A percentile compares a stretch with the other conserved stretches of the same genome.
phyloP scores from a whole-genome alignment of 2,329 filamentous ascomycete genomes.

The Chaetomiaceae sp. region DNA sequence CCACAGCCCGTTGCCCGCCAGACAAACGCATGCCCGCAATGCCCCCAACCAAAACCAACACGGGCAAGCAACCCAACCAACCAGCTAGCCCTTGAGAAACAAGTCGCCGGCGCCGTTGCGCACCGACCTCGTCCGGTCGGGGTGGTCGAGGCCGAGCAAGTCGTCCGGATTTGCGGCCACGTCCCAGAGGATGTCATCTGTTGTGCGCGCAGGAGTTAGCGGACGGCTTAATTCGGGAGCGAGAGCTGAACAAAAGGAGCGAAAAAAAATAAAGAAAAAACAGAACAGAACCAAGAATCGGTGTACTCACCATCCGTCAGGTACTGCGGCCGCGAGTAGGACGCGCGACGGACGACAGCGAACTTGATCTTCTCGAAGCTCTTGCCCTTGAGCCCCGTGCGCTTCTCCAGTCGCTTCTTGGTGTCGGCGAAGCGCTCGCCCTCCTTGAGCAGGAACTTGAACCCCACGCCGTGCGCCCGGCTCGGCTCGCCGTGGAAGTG shows the following conservation, averaged over 20 bases:
- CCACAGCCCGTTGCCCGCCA: too few species aligned
- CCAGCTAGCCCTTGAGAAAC: constrained; percentile 46
- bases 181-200: constrained; percentile 56
- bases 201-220: too few species aligned
- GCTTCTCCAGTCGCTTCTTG: constrained; percentile 86
- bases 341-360: constrained; percentile 65
- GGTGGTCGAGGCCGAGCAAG: constrained; percentile 58
- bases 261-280: too few species aligned
- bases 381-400: constrained; percentile 94
- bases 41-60: too few species aligned
- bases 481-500: constrained; percentile 88
- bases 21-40: background rate
- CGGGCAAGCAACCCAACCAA: too few species aligned
- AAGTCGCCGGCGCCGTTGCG: constrained; percentile 58
- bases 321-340: constrained; percentile 73
- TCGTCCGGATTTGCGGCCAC: constrained; percentile 50
- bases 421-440: constrained; percentile 85
- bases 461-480: constrained; percentile 81
- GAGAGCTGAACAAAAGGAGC: too few species aligned
- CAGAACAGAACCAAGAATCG: too few species aligned
- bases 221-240: too few species aligned
- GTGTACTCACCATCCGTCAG: constrained; percentile 76
- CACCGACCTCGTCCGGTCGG: constrained; percentile 52
- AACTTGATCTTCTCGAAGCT: constrained; percentile 99
- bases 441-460: constrained; percentile 81